Base-by-base conservation (phyloP, 192 early-diverging fungal species). In the Mortierella claussenii region DNA sequence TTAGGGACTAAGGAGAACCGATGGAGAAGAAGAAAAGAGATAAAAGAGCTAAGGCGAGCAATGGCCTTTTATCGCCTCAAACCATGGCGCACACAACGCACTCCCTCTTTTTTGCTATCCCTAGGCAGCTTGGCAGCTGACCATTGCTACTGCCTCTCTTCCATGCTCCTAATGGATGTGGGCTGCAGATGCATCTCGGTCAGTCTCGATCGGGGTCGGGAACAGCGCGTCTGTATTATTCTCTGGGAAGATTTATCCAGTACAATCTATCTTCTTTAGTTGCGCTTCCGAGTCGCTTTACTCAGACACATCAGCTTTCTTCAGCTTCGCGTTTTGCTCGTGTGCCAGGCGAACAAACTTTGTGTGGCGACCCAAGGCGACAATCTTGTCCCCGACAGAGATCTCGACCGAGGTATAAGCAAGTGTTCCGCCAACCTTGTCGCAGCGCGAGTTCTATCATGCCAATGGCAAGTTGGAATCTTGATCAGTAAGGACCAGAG, bases 311-410 rank as follows among this genome's bases (percentile, higher is more conserved):
- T 26, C 9, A 17, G 36, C 20, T 23, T 49, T 37, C 44, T 75
- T 55, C 20, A 5, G 3, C 15, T 66, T 33, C 1, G 63, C 73
- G 32, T 76, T 76, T 8, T 52, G 21, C 37, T 58, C 52, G 52
- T 79, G 81, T 12, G 81, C 76, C 4, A 54, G 42, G 9, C 79
- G 78, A 30, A 88, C 80, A 71, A 76, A 88, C 66, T 88, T 88
- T 37, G 81, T 88, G 45, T 88, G 86, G 13, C 86, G 60, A 31
- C 86, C 86, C 21, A 80, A 62, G 3, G 81, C 84, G 24, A 88
- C 81, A 24, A 65, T 17, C 33, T 78, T 85, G 15, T 63, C 79
- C n/a, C 80, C 78, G 10, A 69, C 65, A 3, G 27, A 60, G 43
- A 87, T 52, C 47, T 88, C 81, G 8, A 86, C 58, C 1, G 61